A percentile compares a stretch with the other conserved stretches of the same genome.
Evolutionary conservation across 2,329 filamentous ascomycete species (phyloP).

Genomic region (Fusarium sp.): DNA sequence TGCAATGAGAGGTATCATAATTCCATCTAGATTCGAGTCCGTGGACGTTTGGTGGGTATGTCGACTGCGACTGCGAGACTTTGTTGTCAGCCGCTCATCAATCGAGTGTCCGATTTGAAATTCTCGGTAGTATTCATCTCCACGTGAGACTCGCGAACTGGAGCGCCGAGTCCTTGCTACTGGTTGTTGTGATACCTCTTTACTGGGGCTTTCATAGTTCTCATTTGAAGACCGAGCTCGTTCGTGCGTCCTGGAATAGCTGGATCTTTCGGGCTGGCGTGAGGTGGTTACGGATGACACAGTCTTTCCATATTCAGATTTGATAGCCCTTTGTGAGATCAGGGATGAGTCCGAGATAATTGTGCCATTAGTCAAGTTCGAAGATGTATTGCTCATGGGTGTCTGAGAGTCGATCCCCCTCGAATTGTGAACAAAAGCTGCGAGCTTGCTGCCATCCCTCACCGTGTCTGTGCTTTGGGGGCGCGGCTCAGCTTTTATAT

Average conservation of each 20-base stretch:
- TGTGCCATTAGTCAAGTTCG: conserved; percentile 10
- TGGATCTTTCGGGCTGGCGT: background rate
- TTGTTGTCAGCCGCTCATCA: background rate
- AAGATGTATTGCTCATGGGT: conserved; percentile 13
- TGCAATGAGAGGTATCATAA: conserved; percentile 8
- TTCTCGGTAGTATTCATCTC: background rate
- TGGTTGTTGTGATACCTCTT: background rate
- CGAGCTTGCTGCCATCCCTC: background rate
- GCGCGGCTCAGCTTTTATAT: conserved; percentile 4
- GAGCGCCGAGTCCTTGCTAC: background rate
- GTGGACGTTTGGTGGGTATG: background rate
- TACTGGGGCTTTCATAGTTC: conserved; percentile 42
- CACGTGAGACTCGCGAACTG: background rate
- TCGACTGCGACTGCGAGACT: background rate
- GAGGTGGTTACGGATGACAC: background rate
- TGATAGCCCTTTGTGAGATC: background rate
- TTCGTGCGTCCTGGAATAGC: background rate
- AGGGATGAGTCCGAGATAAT: conserved; percentile 5
- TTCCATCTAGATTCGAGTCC: background rate
- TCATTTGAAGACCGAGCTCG: background rate
- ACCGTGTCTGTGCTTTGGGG: background rate
- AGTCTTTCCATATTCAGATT: background rate
- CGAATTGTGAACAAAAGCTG: background rate
- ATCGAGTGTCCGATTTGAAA: background rate
- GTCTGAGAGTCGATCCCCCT: background rate